phyloP scores from a whole-genome alignment of 2,329 filamentous ascomycete species.

The Helotiales sp. region DNA sequence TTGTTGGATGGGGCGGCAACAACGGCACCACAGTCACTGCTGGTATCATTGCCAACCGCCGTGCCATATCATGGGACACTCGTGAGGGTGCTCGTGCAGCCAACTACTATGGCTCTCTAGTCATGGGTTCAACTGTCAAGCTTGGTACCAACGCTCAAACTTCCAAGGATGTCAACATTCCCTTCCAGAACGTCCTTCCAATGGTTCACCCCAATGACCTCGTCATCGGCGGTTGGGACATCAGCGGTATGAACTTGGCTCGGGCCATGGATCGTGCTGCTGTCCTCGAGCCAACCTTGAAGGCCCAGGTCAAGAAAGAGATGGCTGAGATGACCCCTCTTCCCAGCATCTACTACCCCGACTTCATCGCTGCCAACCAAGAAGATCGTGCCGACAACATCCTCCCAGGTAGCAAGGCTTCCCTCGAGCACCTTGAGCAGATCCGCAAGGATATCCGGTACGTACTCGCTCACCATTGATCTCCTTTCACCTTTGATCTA shows the following conservation, averaged over 20 bases:
- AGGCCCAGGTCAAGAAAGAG: constrained; percentile 88
- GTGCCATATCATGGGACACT: constrained; percentile 86
- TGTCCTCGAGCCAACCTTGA: constrained; percentile 94
- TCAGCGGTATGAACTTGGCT: constrained; percentile 87
- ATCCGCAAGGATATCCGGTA: constrained; percentile 90
- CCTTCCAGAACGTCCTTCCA: constrained; percentile 90
- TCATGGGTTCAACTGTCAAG: constrained; percentile 98
- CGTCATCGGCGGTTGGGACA: constrained; percentile 96
- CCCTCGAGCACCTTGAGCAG: constrained; percentile 85
- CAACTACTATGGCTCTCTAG: constrained; percentile 98
- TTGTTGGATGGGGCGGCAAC: constrained; percentile 97
- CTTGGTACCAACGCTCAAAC: constrained; percentile 86
- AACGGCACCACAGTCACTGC: constrained; percentile 97
- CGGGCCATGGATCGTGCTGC: constrained; percentile 94
- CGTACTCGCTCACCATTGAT: constrained; percentile 38
- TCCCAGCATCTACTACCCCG: constrained; percentile 96
- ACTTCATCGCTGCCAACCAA: constrained; percentile 99
- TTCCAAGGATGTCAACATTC: constrained; percentile 89
- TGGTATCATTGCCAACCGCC: constrained; percentile 94
- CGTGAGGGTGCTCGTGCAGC: constrained; percentile 83
- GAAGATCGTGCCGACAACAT: constrained; percentile 94
- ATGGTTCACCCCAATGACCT: constrained; percentile 98
- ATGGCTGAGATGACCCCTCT: constrained; percentile 88
- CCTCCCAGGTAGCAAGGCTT: constrained; percentile 82
- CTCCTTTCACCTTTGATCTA: not conserved